Percentiles rank a stretch among this genome's conserved stretches.
Evolutionary conservation across 768 basidiomycete species (phyloP).

Genomic region (Xerocomus brunneocitrinus): DNA sequence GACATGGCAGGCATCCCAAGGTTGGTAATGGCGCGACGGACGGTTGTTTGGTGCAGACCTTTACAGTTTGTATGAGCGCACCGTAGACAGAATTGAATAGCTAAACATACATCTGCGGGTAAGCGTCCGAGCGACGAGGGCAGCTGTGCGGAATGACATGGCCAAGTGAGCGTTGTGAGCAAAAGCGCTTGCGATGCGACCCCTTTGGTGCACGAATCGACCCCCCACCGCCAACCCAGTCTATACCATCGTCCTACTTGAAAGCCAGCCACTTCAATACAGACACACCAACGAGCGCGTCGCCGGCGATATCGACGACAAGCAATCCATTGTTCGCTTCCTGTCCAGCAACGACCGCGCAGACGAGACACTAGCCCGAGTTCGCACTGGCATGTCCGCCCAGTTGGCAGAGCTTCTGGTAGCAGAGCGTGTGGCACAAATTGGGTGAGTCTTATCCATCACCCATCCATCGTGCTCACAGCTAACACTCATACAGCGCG

Average conservation of each 20-base stretch:
- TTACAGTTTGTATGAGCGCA: conserved; percentile 4
- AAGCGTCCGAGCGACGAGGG: conserved; percentile 11
- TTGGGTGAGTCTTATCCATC: conserved; percentile 24
- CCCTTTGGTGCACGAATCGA: conserved; percentile 4
- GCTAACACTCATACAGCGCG: conserved; percentile 36
- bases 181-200: not conserved
- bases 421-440: conserved; percentile 32
- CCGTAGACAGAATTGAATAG: not conserved
- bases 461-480: not conserved
- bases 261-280: not conserved
- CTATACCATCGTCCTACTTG: not conserved
- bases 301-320: conserved; percentile 4
- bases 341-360: not conserved
- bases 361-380: conserved; percentile 3
- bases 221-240: conserved; percentile 5
- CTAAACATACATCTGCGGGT: conserved; percentile 23
- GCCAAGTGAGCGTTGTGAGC: not conserved
- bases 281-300: conserved; percentile 3
- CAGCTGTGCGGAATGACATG: conserved; percentile 15
- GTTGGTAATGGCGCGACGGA: conserved; percentile 60
- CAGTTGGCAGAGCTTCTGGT: conserved; percentile 34
- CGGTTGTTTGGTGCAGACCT: conserved; percentile 47
- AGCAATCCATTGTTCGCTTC: not conserved
- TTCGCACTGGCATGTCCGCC: conserved; percentile 19
- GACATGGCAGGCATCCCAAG: conserved; percentile 97